Evolutionary conservation across 2,329 filamentous ascomycete species (phyloP).

Genomic region (Trichoderma sp.): DNA sequence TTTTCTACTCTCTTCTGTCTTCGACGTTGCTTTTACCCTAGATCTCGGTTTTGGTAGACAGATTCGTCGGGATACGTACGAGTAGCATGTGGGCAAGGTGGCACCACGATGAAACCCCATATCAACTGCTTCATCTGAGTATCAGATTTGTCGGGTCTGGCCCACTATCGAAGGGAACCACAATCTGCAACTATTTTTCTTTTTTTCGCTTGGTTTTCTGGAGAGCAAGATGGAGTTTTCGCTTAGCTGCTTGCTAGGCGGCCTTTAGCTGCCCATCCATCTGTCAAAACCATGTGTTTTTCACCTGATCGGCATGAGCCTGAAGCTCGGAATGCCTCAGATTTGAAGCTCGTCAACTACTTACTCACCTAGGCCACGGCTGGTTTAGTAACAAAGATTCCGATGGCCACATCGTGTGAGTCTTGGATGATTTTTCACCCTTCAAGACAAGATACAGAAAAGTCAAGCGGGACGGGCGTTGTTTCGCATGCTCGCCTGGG

Average conservation of each 20-base stretch:
- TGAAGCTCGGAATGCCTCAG: neutral
- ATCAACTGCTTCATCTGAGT: constrained; percentile 5
- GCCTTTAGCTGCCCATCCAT: neutral
- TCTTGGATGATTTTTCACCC: neutral
- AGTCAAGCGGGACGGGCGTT: neutral
- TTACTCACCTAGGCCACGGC: neutral
- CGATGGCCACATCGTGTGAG: neutral
- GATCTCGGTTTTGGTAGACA: neutral
- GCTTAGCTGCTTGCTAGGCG: neutral
- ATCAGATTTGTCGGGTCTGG: neutral
- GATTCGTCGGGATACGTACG: neutral
- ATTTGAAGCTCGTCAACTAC: neutral
- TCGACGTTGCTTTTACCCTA: neutral
- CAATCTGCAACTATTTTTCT: neutral
- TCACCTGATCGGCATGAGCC: neutral
- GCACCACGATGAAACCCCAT: neutral
- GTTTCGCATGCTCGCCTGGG: constrained; percentile 5
- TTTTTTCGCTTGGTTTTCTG: neutral
- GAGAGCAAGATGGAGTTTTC: neutral
- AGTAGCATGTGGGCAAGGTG: neutral
- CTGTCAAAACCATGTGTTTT: neutral
- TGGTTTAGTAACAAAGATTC: neutral
- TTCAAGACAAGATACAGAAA: neutral
- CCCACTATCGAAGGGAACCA: neutral
- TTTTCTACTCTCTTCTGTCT: no score